Evolutionary conservation across 345 rosid genomes (phyloP).

Genomic region (Syzygium oleosum): DNA sequence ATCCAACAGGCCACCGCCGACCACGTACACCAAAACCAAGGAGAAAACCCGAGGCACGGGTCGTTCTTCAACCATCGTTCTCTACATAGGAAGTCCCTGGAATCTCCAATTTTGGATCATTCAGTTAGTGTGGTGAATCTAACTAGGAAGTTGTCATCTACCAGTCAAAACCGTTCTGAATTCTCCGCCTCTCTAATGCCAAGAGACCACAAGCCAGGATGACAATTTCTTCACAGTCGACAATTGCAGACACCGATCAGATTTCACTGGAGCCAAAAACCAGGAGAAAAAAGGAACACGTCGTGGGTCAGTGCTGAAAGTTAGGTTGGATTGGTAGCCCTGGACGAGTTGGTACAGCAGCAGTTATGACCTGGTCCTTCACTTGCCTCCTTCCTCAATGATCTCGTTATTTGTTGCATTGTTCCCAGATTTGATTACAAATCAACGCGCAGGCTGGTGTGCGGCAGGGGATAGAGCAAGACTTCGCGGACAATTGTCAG

Average conservation of each 20-base stretch:
- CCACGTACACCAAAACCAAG: not conserved
- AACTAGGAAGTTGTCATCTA: not conserved
- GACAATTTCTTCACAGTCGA: not conserved
- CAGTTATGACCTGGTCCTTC: not conserved
- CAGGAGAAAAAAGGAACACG: not conserved
- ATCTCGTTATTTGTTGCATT: not conserved
- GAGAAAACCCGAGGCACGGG: not conserved
- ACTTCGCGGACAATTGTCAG: not conserved
- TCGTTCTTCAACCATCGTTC: not conserved
- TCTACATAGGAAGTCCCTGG: not conserved
- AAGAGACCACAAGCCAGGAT: not conserved
- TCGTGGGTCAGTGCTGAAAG: constrained; percentile 24
- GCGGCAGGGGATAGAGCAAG: not conserved
- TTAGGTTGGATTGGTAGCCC: constrained; percentile 48
- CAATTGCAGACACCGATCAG: not conserved
- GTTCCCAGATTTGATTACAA: not conserved
- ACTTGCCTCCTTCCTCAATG: not conserved
- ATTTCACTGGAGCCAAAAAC: not conserved
- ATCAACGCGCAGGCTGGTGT: not conserved
- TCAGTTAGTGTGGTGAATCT: not conserved
- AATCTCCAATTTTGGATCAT: not conserved
- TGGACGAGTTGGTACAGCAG: not conserved
- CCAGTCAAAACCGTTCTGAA: not conserved
- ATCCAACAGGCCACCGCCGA: not conserved
- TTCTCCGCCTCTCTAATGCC: not conserved